Evolutionary conservation across 78 protist species (phyloP).

Genomic region (Dictyostelium firmibasis): DNA sequence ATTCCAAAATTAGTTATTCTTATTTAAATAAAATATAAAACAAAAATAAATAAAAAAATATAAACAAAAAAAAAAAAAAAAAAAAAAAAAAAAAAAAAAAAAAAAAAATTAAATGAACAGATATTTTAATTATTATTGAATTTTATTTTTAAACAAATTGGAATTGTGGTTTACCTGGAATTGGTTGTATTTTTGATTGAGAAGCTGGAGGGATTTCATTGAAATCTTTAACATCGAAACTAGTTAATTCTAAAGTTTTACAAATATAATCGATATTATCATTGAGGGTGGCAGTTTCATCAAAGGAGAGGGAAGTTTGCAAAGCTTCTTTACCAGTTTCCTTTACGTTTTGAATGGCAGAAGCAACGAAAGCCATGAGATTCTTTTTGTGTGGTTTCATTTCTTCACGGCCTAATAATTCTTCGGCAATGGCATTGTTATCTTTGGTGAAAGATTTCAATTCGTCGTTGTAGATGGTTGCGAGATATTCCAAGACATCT

Average conservation of each 20-base stretch:
- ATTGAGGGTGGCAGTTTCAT: slow-evolving; percentile 23
- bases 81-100: no score
- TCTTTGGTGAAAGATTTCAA: slow-evolving; percentile 46
- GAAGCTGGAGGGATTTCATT: background rate
- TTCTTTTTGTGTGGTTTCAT: slow-evolving; percentile 22
- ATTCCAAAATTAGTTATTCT: no score
- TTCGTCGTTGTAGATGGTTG: slow-evolving; percentile 15
- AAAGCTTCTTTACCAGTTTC: slow-evolving; percentile 45
- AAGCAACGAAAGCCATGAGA: slow-evolving; percentile 43
- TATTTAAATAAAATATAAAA: no score
- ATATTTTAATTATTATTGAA: background rate
- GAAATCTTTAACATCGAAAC: slow-evolving; percentile 28
- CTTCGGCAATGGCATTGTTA: slow-evolving; percentile 30
- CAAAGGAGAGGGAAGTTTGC: slow-evolving; percentile 34
- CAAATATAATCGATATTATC: slow-evolving; percentile 45
- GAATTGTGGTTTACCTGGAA: slow-evolving; percentile 57
- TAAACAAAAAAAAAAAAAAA: no score
- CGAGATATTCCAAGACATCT: slow-evolving; percentile 20
- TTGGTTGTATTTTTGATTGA: background rate
- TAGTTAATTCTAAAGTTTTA: slow-evolving; percentile 54
- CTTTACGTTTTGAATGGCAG: background rate
- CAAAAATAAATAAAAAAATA: no score
- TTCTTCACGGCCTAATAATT: slow-evolving; percentile 18
- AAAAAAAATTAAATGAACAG: no score
- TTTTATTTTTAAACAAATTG: background rate